phyloP scores from a whole-genome alignment of 331 rosid species.

The Quercus lobata region DNA sequence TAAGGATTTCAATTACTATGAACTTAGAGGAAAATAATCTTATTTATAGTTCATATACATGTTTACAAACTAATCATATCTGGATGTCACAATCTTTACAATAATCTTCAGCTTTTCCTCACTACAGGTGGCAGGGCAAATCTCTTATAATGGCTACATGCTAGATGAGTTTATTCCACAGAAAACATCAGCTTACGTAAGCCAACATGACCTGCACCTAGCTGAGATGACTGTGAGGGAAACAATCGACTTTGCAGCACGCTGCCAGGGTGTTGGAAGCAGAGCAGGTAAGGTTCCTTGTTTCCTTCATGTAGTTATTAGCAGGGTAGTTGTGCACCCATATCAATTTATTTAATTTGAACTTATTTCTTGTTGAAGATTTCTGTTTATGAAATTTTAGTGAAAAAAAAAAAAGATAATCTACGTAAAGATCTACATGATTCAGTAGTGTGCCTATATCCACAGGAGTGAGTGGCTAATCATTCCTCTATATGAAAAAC shows the following conservation, averaged over 20 bases:
- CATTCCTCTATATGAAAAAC: too few species aligned
- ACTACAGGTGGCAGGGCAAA: slow-evolving; percentile 57
- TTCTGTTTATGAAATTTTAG: too few species aligned
- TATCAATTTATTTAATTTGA: not conserved
- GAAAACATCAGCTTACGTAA: slow-evolving; percentile 32
- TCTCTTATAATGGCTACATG: slow-evolving; percentile 59
- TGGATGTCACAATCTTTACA: not conserved
- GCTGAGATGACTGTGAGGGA: slow-evolving; percentile 43
- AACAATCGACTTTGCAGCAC: slow-evolving; percentile 35
- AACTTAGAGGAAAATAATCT: not conserved
- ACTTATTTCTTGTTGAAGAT: not conserved
- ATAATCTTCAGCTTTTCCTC: slow-evolving; percentile 10
- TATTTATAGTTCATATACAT: not conserved
- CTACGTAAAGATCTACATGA: too few species aligned
- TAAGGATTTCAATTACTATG: too few species aligned
- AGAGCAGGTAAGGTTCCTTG: slow-evolving; percentile 45
- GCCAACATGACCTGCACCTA: slow-evolving; percentile 35
- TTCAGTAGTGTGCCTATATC: too few species aligned
- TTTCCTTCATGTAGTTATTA: slow-evolving; percentile 1
- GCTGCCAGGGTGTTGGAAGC: slow-evolving; percentile 40
- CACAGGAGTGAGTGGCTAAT: too few species aligned
- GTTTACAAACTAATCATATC: not conserved
- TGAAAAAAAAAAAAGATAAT: too few species aligned
- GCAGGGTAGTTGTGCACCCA: slow-evolving; percentile 10
- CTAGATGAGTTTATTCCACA: slow-evolving; percentile 64